Evolutionary conservation across 805 yeast genomes (phyloP).

Genomic region (Candida qinlingensis): DNA sequence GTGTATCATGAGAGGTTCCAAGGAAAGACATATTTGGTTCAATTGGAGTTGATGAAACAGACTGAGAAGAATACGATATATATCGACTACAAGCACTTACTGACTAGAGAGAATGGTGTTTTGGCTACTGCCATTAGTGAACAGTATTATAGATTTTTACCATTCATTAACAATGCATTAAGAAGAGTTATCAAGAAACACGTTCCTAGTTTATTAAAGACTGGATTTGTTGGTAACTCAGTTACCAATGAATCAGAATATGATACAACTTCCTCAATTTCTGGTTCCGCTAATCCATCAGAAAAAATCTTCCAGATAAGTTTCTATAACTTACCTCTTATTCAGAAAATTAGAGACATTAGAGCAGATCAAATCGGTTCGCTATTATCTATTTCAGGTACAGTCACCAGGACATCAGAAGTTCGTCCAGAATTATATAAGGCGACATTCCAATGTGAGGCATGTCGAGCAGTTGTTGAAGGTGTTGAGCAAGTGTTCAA

Average conservation of each 20-base stretch:
- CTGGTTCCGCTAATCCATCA: constrained; percentile 31
- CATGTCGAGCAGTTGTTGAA: constrained; percentile 78
- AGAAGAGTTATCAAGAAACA: constrained; percentile 64
- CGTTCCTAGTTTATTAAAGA: constrained; percentile 65
- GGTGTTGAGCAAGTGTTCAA: constrained; percentile 90
- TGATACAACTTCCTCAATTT: constrained; percentile 37
- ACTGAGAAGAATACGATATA: constrained; percentile 75
- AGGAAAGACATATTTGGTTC: constrained; percentile 67
- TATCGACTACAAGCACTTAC: constrained; percentile 77
- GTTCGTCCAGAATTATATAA: constrained; percentile 90
- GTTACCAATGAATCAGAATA: constrained; percentile 25
- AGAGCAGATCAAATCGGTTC: constrained; percentile 86
- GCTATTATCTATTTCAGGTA: constrained; percentile 80
- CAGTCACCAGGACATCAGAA: constrained; percentile 93
- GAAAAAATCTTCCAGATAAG: constrained; percentile 87
- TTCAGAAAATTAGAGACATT: constrained; percentile 82
- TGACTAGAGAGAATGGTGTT: constrained; percentile 75
- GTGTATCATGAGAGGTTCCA: constrained; percentile 35
- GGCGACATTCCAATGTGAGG: constrained; percentile 85
- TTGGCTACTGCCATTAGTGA: constrained; percentile 85
- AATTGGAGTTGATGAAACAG: constrained; percentile 72
- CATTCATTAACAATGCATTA: constrained; percentile 74
- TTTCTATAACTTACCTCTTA: constrained; percentile 77
- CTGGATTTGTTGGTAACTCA: constrained; percentile 30
- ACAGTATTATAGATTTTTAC: constrained; percentile 89